Percentiles rank a stretch among this genome's conserved stretches.
Conservation (phyloP, 116 monocot species). For the Posidonia oceanica region DNA sequence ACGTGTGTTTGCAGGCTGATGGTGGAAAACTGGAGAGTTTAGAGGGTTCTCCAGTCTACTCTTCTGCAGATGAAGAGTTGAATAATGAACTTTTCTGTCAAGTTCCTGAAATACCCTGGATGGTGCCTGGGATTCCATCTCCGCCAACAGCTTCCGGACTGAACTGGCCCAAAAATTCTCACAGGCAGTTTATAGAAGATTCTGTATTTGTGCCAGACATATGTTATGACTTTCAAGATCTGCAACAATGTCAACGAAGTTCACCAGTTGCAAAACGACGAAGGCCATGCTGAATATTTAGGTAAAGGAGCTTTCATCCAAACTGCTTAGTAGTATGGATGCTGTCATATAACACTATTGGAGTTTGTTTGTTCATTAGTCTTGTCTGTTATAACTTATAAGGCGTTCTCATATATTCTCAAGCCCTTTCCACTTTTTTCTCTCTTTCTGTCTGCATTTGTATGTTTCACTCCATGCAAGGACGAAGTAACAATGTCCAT, state of each 20-base stretch:
- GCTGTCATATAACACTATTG: too few species aligned
- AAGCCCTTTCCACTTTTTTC: too few species aligned
- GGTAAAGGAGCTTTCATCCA: too few species aligned
- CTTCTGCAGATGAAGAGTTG: constrained; percentile 30
- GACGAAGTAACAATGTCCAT: too few species aligned
- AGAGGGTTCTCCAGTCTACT: constrained; percentile 39
- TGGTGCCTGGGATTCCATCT: constrained; percentile 66
- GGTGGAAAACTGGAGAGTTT: constrained; percentile 66
- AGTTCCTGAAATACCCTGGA: constrained; percentile 63
- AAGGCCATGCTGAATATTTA: not conserved
- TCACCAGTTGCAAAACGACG: constrained; percentile 3
- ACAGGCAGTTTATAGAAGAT: constrained; percentile 14
- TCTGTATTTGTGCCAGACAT: constrained; percentile 53
- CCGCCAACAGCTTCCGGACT: constrained; percentile 81
- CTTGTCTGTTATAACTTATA: too few species aligned
- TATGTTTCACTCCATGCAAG: too few species aligned
- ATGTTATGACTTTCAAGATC: constrained; percentile 11
- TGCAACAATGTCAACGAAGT: constrained; percentile 5
- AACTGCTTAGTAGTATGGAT: too few species aligned
- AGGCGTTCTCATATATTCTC: too few species aligned
- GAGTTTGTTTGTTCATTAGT: too few species aligned
- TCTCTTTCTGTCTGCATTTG: too few species aligned
- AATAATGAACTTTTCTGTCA: constrained; percentile 41
- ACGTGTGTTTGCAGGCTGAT: constrained; percentile 39
- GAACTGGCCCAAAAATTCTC: constrained; percentile 42